Evolutionary conservation across 495 filamentous ascomycete species (phyloP).

Genomic region (Daldinia concentrica): DNA sequence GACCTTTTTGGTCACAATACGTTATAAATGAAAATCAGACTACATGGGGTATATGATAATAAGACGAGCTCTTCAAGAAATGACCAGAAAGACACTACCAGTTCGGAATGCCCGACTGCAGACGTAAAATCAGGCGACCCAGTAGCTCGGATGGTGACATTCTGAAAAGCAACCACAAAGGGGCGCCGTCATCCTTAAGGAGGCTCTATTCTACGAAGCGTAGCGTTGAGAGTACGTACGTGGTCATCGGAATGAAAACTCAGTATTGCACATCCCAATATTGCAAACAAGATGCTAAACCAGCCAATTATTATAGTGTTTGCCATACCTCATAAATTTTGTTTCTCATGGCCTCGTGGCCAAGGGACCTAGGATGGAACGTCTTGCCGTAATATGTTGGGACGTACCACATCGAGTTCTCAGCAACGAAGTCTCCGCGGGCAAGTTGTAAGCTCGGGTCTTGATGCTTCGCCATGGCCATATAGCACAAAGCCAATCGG

Average conservation of each 20-base stretch:
- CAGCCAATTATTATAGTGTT: constrained; percentile 9
- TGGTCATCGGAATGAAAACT: neutral
- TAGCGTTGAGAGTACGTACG: neutral
- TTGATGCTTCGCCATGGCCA: constrained; percentile 49
- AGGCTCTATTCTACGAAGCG: neutral
- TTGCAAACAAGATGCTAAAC: neutral
- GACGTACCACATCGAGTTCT: constrained; percentile 54
- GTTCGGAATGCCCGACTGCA: neutral
- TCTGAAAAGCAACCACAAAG: neutral
- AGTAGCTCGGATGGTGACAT: neutral
- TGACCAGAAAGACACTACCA: neutral
- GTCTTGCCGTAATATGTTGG: constrained; percentile 58
- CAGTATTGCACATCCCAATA: neutral
- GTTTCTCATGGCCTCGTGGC: constrained; percentile 49
- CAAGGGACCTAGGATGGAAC: constrained; percentile 53
- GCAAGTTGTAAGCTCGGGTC: constrained; percentile 45
- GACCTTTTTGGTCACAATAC: neutral
- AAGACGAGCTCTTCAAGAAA: neutral
- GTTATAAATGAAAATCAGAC: neutral
- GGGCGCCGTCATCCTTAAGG: neutral
- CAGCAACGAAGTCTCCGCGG: constrained; percentile 30
- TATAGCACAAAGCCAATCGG: constrained; percentile 51
- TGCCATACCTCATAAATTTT: constrained; percentile 50
- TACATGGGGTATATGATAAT: neutral
- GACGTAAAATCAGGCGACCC: neutral